Percentiles rank a stretch among this genome's conserved stretches.
Conservation (phyloP, 768 basidiomycete genomes). For the Naganishia onofrii region DNA sequence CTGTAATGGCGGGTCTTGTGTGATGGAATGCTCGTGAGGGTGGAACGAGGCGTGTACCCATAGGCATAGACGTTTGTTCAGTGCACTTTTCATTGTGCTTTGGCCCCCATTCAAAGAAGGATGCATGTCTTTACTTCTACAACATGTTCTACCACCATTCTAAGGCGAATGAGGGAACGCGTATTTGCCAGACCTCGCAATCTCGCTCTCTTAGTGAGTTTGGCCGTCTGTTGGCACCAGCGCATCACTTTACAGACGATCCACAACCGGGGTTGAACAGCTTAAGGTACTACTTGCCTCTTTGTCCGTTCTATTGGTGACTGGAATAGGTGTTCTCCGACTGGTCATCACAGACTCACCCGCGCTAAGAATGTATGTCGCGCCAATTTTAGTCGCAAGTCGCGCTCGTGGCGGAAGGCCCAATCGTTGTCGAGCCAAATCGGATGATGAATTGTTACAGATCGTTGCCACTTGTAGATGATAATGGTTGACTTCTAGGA, state of each 20-base stretch:
- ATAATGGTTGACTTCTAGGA: neutral
- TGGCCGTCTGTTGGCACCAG: no score
- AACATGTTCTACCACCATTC: no score
- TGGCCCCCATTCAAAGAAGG: no score
- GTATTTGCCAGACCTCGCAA: no score
- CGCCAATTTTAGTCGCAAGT: conserved; percentile 16
- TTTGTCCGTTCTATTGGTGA: neutral
- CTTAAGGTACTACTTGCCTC: no score
- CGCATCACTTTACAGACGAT: no score
- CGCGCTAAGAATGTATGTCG: neutral
- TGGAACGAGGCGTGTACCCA: neutral
- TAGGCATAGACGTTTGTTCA: neutral
- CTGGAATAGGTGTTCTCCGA: neutral
- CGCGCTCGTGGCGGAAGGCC: conserved; percentile 11
- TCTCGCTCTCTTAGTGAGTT: no score
- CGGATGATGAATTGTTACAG: conserved; percentile 7
- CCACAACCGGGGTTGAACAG: no score
- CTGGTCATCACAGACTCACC: neutral
- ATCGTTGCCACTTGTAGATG: neutral
- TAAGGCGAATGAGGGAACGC: no score
- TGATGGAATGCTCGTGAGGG: neutral
- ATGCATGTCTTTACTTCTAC: no score
- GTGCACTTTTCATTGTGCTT: no score
- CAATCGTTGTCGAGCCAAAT: conserved; percentile 26
- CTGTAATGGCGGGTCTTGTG: conserved; percentile 33